A percentile compares a stretch with the other conserved stretches of the same genome.
Evolutionary conservation across 768 basidiomycete species (phyloP).

Genomic region (Crassisporium funariophilum): DNA sequence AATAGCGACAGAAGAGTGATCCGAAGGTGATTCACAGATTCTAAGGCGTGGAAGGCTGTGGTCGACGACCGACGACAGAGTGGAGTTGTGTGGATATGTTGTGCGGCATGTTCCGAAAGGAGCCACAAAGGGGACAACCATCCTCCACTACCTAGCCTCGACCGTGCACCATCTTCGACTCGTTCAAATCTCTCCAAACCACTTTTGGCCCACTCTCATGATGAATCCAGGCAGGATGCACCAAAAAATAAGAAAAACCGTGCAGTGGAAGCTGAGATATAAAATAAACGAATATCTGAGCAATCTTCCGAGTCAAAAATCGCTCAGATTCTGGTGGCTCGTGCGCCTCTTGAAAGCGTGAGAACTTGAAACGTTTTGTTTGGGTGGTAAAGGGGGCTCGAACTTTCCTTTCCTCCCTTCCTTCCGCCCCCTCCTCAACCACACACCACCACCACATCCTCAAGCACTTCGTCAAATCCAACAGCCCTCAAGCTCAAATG

Average conservation of each 20-base stretch:
- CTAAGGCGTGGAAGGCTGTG: no score
- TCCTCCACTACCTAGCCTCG: slow-evolving; percentile 14
- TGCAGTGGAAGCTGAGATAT: slow-evolving; percentile 19
- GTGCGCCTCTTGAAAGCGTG: slow-evolving; percentile 50
- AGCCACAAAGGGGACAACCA: slow-evolving; percentile 12
- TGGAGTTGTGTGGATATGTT: slow-evolving; percentile 12
- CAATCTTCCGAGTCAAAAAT: slow-evolving; percentile 54
- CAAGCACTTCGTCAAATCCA: slow-evolving; percentile 21
- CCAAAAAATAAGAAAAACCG: slow-evolving; percentile 22
- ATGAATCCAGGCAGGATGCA: slow-evolving; percentile 4
- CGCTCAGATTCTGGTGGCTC: slow-evolving; percentile 51
- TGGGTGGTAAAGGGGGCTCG: slow-evolving; percentile 40
- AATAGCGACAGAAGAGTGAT: no score
- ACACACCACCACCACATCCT: slow-evolving; percentile 34
- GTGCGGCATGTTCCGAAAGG: slow-evolving; percentile 22
- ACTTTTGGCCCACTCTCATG: slow-evolving; percentile 13
- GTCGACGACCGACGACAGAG: no score
- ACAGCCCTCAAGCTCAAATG: slow-evolving; percentile 49
- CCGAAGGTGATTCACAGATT: no score
- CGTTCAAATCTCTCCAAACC: slow-evolving; percentile 14
- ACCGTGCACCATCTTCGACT: slow-evolving; percentile 14
- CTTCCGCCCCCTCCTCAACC: slow-evolving; percentile 40
- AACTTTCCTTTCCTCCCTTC: slow-evolving; percentile 31
- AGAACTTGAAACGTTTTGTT: slow-evolving; percentile 43
- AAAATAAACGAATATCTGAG: slow-evolving; percentile 32